Evolutionary conservation across 1,284 basidiomycete species (phyloP).

Genomic region (Tilletia horrida): DNA sequence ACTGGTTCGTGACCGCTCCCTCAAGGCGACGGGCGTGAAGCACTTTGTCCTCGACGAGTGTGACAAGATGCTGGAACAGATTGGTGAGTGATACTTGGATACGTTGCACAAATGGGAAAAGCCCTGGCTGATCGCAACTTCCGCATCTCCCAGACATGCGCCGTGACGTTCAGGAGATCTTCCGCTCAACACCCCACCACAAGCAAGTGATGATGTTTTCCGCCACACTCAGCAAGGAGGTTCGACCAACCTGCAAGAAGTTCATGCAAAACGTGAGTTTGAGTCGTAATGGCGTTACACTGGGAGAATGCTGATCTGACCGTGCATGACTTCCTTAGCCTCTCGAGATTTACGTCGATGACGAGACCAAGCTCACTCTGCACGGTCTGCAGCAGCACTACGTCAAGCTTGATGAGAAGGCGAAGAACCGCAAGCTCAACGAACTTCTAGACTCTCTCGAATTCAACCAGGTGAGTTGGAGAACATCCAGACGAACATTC

Average conservation of each 20-base stretch:
- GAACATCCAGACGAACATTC: not conserved
- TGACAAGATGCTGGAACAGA: constrained; percentile 99
- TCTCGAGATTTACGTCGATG: constrained; percentile 98
- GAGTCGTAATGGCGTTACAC: not conserved
- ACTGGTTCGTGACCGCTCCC: constrained; percentile 52
- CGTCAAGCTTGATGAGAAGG: constrained; percentile 75
- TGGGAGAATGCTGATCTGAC: not conserved
- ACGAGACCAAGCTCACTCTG: constrained; percentile 96
- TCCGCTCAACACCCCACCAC: constrained; percentile 98
- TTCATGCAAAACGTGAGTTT: constrained; percentile 93
- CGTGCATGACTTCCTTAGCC: constrained; percentile 63
- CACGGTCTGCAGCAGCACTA: constrained; percentile 99
- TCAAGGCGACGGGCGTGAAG: constrained; percentile 55
- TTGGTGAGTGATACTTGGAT: constrained; percentile 75
- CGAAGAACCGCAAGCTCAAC: constrained; percentile 97
- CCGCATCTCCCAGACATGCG: constrained; percentile 80
- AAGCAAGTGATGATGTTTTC: constrained; percentile 99
- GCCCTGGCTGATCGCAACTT: not conserved
- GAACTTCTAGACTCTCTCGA: constrained; percentile 93
- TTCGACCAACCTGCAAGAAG: constrained; percentile 96
- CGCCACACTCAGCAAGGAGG: constrained; percentile 94
- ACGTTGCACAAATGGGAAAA: not conserved
- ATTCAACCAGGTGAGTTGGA: constrained; percentile 81
- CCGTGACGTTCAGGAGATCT: constrained; percentile 99
- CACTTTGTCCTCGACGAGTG: constrained; percentile 99